A percentile compares a stretch with the other conserved stretches of the same genome.
phyloP scores from a whole-genome alignment of 169 alveolate genomes.

The Eimeria maxima region DNA sequence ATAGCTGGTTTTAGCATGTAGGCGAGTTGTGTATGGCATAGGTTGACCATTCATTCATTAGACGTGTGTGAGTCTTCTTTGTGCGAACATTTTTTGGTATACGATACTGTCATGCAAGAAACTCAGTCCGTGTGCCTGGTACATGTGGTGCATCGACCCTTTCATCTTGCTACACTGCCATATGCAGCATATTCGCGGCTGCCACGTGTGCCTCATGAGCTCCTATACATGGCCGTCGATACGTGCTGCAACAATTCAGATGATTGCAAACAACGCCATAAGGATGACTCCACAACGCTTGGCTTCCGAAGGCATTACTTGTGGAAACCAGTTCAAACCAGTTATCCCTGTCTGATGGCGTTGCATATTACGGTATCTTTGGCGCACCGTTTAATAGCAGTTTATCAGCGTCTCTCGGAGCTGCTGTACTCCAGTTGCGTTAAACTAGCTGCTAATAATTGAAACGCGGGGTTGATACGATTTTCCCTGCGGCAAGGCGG shows the following conservation, averaged over 20 bases:
- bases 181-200: slow-evolving; percentile 45
- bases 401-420: slow-evolving; percentile 66
- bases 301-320: slow-evolving; percentile 60
- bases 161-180: slow-evolving; percentile 41
- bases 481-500: slow-evolving; percentile 32
- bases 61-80: no score
- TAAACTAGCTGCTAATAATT: slow-evolving; percentile 63
- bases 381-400: neutral
- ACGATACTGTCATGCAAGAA: neutral
- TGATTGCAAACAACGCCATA: neutral
- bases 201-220: neutral
- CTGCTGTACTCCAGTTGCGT: slow-evolving; percentile 23
- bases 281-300: slow-evolving; percentile 61
- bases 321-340: slow-evolving; percentile 43
- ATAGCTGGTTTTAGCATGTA: neutral
- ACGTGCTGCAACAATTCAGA: neutral
- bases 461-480: slow-evolving; percentile 1
- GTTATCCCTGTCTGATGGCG: slow-evolving; percentile 76
- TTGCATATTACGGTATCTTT: neutral
- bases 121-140: slow-evolving; percentile 55
- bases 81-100: neutral
- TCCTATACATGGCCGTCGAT: neutral
- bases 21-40: neutral
- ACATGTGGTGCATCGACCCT: slow-evolving; percentile 33
- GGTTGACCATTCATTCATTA: no score